These are phyloP conservation scores for Daldinia sp. DNA, from an alignment of 2,329 filamentous ascomycete species.

Conservation along the genomic window DNA sequence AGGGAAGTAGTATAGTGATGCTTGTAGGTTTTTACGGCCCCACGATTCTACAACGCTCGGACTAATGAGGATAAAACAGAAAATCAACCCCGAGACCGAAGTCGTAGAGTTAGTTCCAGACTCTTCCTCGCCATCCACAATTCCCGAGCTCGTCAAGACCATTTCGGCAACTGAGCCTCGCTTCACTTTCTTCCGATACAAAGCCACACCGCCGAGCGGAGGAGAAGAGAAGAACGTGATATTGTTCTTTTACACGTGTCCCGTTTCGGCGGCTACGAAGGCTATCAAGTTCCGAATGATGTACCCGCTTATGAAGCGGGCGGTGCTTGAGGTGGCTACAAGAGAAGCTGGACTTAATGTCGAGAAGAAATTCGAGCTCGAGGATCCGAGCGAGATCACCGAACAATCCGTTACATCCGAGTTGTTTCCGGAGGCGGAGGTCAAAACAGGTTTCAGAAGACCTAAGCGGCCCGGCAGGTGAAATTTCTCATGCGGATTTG, in stretches of 20 bases:
- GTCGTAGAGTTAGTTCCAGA: slow-evolving; percentile 73
- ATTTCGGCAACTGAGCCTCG: slow-evolving; percentile 78
- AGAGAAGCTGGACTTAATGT: slow-evolving; percentile 73
- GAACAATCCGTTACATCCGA: slow-evolving; percentile 74
- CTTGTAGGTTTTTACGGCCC: slow-evolving; percentile 64
- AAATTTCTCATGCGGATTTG: background rate
- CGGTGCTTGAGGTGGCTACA: slow-evolving; percentile 75
- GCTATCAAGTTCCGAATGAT: slow-evolving; percentile 87
- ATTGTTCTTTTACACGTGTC: slow-evolving; percentile 87
- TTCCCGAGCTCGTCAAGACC: slow-evolving; percentile 66
- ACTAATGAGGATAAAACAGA: slow-evolving; percentile 57
- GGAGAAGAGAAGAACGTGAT: slow-evolving; percentile 68
- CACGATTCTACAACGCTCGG: background rate
- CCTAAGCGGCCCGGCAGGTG: slow-evolving; percentile 82
- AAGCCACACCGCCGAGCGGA: slow-evolving; percentile 54
- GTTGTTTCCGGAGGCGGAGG: slow-evolving; percentile 74
- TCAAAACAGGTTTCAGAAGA: slow-evolving; percentile 77
- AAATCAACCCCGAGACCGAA: slow-evolving; percentile 79
- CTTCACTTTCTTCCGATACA: slow-evolving; percentile 81
- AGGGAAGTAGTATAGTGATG: slow-evolving; percentile 69
- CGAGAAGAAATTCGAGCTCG: slow-evolving; percentile 77
- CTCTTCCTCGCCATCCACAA: slow-evolving; percentile 64
- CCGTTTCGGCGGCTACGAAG: slow-evolving; percentile 69
- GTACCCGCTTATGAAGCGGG: slow-evolving; percentile 78
- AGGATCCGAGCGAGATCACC: slow-evolving; percentile 77